Conservation (phyloP, 2,329 filamentous ascomycete species). For the Phaeosphaeriaceae sp. region DNA sequence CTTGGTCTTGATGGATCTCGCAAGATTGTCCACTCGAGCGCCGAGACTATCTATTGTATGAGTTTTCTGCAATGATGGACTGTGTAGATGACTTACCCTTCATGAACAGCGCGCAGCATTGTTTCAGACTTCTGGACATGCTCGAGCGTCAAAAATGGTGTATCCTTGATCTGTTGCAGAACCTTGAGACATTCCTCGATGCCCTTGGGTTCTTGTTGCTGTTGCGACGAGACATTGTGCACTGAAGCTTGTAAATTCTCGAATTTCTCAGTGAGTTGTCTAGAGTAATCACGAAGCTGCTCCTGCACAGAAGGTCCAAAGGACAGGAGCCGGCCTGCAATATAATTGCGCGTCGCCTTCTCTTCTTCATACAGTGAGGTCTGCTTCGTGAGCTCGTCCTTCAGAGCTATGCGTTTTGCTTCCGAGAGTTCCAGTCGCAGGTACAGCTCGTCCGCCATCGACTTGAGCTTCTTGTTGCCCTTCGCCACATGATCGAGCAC, state of each 20-base stretch:
- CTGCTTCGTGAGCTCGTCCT: constrained; percentile 17
- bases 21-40: constrained; percentile 22
- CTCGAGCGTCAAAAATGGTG: constrained; percentile 23
- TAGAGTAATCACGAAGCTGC: constrained; percentile 17
- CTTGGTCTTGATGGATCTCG: constrained; percentile 1
- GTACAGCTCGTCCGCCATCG: constrained; percentile 24
- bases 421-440: constrained; percentile 16
- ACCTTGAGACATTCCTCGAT: constrained; percentile 25
- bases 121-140: constrained; percentile 30
- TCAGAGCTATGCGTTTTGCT: constrained; percentile 16
- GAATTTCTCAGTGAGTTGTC: constrained; percentile 22
- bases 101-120: constrained; percentile 29
- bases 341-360: constrained; percentile 22
- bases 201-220: not conserved
- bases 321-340: constrained; percentile 29
- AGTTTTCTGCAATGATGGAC: constrained; percentile 1
- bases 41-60: constrained; percentile 21
- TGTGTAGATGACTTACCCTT: constrained; percentile 23
- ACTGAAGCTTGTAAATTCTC: constrained; percentile 16
- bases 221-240: constrained; percentile 2
- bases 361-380: constrained; percentile 25
- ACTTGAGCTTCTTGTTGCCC: constrained; percentile 19
- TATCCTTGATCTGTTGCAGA: constrained; percentile 23
- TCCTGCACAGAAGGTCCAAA: constrained; percentile 21
- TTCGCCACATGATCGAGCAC: constrained; percentile 17